Evolutionary conservation across 2,329 filamentous ascomycete species (phyloP), one percentile per base, ranked within the genome.

Genomic region (Stylonectria norvegica): DNA sequence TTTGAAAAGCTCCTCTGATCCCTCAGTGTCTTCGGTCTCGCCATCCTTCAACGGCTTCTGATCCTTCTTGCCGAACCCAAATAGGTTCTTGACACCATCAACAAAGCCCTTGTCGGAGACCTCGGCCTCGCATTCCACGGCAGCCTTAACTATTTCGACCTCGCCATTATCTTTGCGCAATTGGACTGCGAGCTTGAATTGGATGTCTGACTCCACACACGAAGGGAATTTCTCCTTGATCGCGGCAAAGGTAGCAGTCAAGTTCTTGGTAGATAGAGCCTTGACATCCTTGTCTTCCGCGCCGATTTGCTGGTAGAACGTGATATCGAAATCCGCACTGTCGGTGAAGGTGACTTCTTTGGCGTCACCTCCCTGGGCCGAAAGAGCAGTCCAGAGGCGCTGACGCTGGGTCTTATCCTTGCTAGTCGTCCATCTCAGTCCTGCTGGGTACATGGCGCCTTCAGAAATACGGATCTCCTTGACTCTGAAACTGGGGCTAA

Each of bases 401-500:
- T 95, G 88, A 55, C 83, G 80, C 57, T 83, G 79, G 36, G 79
- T 71, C 69, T 91, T 86, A 28, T 79, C 76, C 48, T 85, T 81
- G 42, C 79, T 73, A 44, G 71, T 72, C 25, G 71, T 79, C 79
- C 88, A 95, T 63, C 84, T 86, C 56, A 95, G 77, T 41, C 82
- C 81, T 19, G 85, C 77, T 2, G 82, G 72, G 61, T 93, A 96
- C 30, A 75, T 75, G 29, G 86, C 78, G 16, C 78, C 80, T 56
- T 98, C 93, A n/a, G 73, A 76, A 36, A 86, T 80, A 43, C 86
- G 78, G 51, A 98, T 98, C 60, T 97, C 93, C 75, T 97, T 98
- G 61, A 98, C 93, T 47, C 89, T 85, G 81, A 98, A 98, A 62
- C 86, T 91, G 28, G 91, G 89, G 67, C 89, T 96, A 43, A 98